phyloP scores from a whole-genome alignment of 345 rosid species.

The Dimocarpus longan region DNA sequence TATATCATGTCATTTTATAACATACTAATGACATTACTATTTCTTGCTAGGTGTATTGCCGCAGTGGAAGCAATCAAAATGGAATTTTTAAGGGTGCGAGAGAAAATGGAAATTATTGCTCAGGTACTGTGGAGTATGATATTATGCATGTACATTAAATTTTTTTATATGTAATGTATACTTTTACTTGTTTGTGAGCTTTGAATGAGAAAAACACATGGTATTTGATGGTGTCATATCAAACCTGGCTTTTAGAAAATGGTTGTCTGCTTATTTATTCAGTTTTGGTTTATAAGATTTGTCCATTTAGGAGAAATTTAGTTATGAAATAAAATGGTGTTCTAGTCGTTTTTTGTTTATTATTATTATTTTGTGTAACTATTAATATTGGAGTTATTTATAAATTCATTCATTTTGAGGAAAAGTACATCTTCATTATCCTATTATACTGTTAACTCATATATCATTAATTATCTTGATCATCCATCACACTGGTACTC shows the following conservation, averaged over 20 bases:
- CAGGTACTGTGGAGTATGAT: slow-evolving; percentile 9
- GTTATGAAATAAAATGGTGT: background rate
- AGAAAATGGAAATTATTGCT: background rate
- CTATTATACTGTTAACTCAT: too few relatives aligned
- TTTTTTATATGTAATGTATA: background rate
- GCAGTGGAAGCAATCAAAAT: slow-evolving; percentile 16
- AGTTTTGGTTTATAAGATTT: background rate
- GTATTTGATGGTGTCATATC: background rate
- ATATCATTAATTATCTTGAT: background rate
- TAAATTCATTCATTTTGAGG: too few relatives aligned
- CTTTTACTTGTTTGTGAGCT: background rate
- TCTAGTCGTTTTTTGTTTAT: background rate
- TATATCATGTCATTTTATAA: background rate
- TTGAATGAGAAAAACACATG: background rate
- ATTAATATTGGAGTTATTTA: background rate
- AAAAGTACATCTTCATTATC: too few relatives aligned
- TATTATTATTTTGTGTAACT: background rate
- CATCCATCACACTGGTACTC: background rate
- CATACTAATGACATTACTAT: background rate
- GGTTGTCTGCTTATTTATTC: background rate
- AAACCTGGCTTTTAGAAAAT: background rate
- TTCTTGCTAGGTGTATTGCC: slow-evolving; percentile 9
- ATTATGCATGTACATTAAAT: background rate
- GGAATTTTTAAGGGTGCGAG: slow-evolving; percentile 11
- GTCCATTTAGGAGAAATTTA: background rate